Evolutionary conservation across 192 early-diverging fungal genomes (phyloP), one percentile per base, ranked within the genome.

Genomic region (Chytriomyces sp.): DNA sequence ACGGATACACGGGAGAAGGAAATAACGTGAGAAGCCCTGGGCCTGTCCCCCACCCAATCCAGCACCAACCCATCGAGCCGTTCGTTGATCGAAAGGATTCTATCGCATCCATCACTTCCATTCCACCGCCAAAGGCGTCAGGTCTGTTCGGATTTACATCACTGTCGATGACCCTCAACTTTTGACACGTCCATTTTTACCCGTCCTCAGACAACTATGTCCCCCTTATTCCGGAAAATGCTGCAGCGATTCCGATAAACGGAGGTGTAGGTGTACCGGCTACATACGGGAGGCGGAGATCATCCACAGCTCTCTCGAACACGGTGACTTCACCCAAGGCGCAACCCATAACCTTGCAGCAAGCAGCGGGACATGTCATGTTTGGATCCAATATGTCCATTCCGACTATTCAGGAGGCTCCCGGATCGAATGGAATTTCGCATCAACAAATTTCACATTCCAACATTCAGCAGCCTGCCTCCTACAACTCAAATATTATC

Each of bases 381-480:
- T 64, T 26, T 22, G 62, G 62, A 17, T 64, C 62, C 39, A 64
- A 64, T 7, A 34, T 64, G 6, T n/a, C 62, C 6, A 25, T 64
- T 44, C 31, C 39, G 19, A 1, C 7, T 25, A 17, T 10, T n/a
- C 10, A 31, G 30, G 26, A 28, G 2, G 5, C n/a, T n/a, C n/a
- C n/a, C n/a, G n/a, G n/a, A n/a, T n/a, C n/a, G n/a, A n/a, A n/a
- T n/a, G n/a, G n/a, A n/a, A n/a, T n/a, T n/a, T n/a, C n/a, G n/a
- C n/a, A n/a, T n/a, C n/a, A n/a, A n/a, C n/a, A n/a, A n/a, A n/a
- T n/a, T n/a, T n/a, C n/a, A n/a, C n/a, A n/a, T n/a, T n/a, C n/a
- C n/a, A n/a, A n/a, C n/a, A n/a, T n/a, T n/a, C n/a, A n/a, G n/a
- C n/a, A n/a, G n/a, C n/a, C n/a, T n/a, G n/a, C n/a, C n/a, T n/a